phyloP scores from a whole-genome alignment of 1,284 basidiomycete genomes.

The Apiotrichum siamense region DNA sequence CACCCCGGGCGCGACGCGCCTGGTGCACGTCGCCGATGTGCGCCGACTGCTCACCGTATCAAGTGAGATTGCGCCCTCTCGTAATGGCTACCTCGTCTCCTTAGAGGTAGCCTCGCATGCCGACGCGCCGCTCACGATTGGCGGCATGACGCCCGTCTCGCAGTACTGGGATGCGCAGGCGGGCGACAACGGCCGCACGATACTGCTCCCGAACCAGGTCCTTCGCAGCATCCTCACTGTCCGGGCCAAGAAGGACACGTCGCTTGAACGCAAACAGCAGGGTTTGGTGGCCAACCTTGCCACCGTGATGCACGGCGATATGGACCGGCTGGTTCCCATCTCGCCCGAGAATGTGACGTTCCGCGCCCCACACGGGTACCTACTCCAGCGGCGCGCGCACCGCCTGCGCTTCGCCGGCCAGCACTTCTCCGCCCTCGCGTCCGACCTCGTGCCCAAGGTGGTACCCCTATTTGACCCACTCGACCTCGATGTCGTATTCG shows the following conservation, averaged over 20 bases:
- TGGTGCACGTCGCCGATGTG: constrained; percentile 19
- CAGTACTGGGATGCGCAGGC: constrained; percentile 9
- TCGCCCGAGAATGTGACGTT: constrained; percentile 1
- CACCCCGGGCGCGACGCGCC: constrained; percentile 9
- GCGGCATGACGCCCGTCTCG: neutral
- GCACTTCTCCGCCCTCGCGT: constrained; percentile 61
- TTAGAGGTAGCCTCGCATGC: constrained; percentile 10
- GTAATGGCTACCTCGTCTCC: constrained; percentile 8
- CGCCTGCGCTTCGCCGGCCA: constrained; percentile 42
- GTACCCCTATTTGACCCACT: constrained; percentile 74
- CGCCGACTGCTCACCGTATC: constrained; percentile 8
- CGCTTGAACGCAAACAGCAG: constrained; percentile 20
- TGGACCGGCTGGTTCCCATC: constrained; percentile 7
- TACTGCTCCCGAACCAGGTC: constrained; percentile 31
- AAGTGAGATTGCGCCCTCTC: constrained; percentile 1
- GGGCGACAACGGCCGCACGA: neutral
- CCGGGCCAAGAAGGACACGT: neutral
- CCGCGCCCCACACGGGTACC: constrained; percentile 10
- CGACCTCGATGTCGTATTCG: constrained; percentile 64
- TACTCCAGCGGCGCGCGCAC: constrained; percentile 18
- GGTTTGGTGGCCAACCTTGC: constrained; percentile 24
- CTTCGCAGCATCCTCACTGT: constrained; percentile 17
- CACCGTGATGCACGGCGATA: constrained; percentile 24
- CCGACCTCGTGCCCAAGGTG: constrained; percentile 53
- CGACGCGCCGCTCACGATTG: constrained; percentile 5